phyloP scores from a whole-genome alignment of 1,284 basidiomycete species.

The Sutorius eximius region DNA sequence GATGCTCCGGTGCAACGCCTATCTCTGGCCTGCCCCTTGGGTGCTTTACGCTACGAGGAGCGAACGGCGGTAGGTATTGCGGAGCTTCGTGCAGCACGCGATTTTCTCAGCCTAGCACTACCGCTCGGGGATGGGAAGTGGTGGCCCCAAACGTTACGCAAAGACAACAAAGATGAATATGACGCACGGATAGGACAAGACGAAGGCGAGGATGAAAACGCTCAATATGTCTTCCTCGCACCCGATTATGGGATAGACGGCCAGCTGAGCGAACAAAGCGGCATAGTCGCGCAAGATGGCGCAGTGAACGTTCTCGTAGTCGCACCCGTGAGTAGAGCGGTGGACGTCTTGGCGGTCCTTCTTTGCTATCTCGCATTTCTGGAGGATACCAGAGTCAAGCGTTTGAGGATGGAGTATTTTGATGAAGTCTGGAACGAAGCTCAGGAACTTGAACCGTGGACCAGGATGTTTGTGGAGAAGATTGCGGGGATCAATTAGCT shows the following conservation, averaged over 20 bases:
- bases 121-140: conserved; percentile 8
- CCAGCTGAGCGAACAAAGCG: background rate
- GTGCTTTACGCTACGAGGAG: background rate
- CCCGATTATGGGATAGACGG: background rate
- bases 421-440: conserved; percentile 16
- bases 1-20: background rate
- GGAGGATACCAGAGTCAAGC: background rate
- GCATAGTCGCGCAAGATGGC: background rate
- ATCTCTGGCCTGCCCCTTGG: conserved; percentile 7
- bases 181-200: background rate
- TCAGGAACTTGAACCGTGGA: background rate
- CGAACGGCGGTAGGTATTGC: background rate
- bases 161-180: background rate
- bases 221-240: conserved; percentile 4
- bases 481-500: conserved; percentile 1
- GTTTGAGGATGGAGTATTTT: background rate
- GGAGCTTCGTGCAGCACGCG: conserved; percentile 22
- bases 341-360: conserved; percentile 20
- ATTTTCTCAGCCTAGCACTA: conserved; percentile 20
- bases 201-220: background rate
- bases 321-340: conserved; percentile 12
- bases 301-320: conserved; percentile 16
- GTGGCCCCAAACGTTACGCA: background rate
- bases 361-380: conserved; percentile 24
- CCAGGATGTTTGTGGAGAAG: conserved; percentile 3